Evolutionary conservation across 2,329 filamentous ascomycete genomes (phyloP).

Genomic region (Elsinoe necatrix): DNA sequence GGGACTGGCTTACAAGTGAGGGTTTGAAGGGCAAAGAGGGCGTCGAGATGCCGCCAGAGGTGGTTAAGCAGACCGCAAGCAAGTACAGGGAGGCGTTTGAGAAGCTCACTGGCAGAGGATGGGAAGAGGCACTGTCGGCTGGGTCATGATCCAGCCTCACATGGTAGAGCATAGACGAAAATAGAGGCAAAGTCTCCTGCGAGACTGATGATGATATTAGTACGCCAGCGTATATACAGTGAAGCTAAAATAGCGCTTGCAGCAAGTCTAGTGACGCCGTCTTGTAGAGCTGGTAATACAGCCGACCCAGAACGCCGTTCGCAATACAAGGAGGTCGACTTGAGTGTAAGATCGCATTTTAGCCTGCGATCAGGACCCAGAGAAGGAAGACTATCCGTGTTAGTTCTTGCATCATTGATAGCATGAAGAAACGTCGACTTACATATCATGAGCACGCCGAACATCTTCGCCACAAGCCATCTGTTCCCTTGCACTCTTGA

Average conservation of each 20-base stretch:
- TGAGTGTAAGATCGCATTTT: background rate
- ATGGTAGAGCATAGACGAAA: background rate
- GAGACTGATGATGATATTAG: background rate
- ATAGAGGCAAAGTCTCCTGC: background rate
- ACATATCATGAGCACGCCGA: conserved; percentile 91
- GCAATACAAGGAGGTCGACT: background rate
- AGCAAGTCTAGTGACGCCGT: background rate
- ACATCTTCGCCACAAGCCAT: conserved; percentile 82
- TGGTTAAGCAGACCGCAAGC: conserved; percentile 57
- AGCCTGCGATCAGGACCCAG: conserved; percentile 30
- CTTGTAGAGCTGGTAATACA: background rate
- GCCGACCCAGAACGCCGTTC: conserved; percentile 8
- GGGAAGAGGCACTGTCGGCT: conserved; percentile 24
- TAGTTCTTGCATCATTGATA: conserved; percentile 7
- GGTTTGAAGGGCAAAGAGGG: conserved; percentile 68
- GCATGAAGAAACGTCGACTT: conserved; percentile 20
- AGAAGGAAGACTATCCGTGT: conserved; percentile 27
- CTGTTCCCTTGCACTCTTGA: conserved; percentile 85
- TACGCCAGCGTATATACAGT: conserved; percentile 16
- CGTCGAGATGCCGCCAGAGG: conserved; percentile 62
- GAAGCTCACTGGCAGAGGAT: conserved; percentile 53
- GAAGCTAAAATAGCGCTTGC: conserved; percentile 1
- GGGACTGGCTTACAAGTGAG: conserved; percentile 69
- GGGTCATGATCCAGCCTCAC: background rate
- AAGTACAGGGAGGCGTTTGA: conserved; percentile 72